Evolutionary conservation across 179 eudicot species (phyloP).

Genomic region (Spinacia oleracea): DNA sequence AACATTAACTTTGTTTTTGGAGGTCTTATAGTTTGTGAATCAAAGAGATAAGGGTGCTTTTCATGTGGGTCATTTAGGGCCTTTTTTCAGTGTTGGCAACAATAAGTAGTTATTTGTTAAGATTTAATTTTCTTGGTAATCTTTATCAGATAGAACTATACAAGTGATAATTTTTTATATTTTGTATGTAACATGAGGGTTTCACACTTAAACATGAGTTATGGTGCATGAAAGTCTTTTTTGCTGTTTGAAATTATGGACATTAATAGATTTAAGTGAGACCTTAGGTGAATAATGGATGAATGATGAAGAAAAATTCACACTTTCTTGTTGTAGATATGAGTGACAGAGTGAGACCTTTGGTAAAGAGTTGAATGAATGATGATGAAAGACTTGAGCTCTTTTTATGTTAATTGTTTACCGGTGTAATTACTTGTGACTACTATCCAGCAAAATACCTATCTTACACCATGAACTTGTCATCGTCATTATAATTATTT

Average conservation of each 20-base stretch:
- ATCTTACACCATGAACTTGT: no score
- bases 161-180: background rate
- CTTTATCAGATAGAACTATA: background rate
- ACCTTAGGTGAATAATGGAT: no score
- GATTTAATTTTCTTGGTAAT: background rate
- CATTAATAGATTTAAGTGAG: background rate
- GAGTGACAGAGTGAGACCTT: no score
- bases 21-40: background rate
- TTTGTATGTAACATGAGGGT: background rate
- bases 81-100: background rate
- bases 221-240: background rate
- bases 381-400: background rate
- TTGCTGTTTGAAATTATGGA: background rate
- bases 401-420: no score
- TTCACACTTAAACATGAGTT: background rate
- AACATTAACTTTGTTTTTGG: background rate
- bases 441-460: no score
- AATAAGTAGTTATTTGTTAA: background rate
- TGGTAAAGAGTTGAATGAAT: background rate
- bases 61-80: background rate
- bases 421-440: no score
- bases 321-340: no score
- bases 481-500: no score
- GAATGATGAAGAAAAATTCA: no score
- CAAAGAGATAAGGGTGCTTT: background rate